Evolutionary conservation across 2,329 filamentous ascomycete genomes (phyloP), one percentile per base, ranked within the genome.

Genomic region (Penicillium sp.): DNA sequence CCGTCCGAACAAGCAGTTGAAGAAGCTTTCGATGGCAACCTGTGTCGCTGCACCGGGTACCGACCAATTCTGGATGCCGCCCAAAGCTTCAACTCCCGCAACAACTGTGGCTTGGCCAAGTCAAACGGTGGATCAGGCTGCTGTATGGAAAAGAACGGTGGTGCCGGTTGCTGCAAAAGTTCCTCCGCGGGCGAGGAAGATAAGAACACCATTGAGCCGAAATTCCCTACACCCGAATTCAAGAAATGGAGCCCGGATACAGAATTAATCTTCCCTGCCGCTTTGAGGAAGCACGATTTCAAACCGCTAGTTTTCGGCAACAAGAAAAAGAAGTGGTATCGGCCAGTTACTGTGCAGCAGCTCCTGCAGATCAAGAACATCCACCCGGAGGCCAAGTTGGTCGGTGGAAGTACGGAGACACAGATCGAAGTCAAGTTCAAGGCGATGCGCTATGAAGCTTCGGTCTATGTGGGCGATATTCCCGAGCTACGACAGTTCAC

Each of bases 371-470:
- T 98, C 71, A 97, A 97, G 74, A 83, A 77, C 59, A 82, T 80
- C 0, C 85, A 89, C 56, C 91, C 91, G 0, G 82, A 84, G 22
- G 89, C 91, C 4, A 98, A 97, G 69, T 82, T 98, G 51, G 95
- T 98, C 51, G 91, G 89, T 40, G 93, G 93, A 51, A 95, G 89
- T 65, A 95, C 90, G 2, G 93, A 98, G 69, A 97, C 91, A 0
- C 93, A 97, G 69, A 97, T 98, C 50, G 93, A 98, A 70, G 87
- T 94, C 72, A 96, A 95, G 70, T 97, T 98, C 79, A 97, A 97
- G 73, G 89, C 85, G 1, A 81, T 95, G 75, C 80, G 89, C 59
- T 97, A 97, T 64, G 85, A 85, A 3, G 82, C 87, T 1, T 96
- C 90, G 0, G 87, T 98, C 0, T 97, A 86, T 56, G 87, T 97